Evolutionary conservation across 805 yeast genomes (phyloP).

Genomic region (Zygosaccharomyces kombuchaensis): DNA sequence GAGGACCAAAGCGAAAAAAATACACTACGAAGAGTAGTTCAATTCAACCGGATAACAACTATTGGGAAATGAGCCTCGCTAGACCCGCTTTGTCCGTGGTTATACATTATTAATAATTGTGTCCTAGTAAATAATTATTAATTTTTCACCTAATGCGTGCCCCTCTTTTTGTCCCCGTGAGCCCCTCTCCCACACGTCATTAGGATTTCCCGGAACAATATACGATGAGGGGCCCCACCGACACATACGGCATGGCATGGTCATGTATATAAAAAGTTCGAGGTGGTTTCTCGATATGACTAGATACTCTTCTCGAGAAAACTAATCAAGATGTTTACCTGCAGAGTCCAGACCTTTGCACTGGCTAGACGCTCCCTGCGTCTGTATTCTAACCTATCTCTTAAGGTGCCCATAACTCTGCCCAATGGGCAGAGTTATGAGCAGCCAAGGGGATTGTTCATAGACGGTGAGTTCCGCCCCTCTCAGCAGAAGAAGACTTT

Average conservation of each 20-base stretch:
- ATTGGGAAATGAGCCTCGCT: too few relatives aligned
- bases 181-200: background rate
- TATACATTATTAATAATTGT: too few relatives aligned
- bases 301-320: background rate
- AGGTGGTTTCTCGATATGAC: background rate
- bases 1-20: too few relatives aligned
- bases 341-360: background rate
- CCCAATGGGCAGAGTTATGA: constrained; percentile 70
- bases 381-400: constrained; percentile 37
- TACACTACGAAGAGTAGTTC: too few relatives aligned
- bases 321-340: background rate
- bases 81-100: too few relatives aligned
- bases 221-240: background rate
- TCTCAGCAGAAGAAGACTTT: constrained; percentile 58
- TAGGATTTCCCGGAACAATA: background rate
- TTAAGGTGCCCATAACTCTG: constrained; percentile 47
- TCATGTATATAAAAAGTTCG: background rate
- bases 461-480: constrained; percentile 65
- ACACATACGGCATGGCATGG: background rate
- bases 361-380: constrained; percentile 13
- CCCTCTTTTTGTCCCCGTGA: background rate
- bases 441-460: constrained; percentile 77
- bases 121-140: too few relatives aligned
- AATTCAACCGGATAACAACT: too few relatives aligned
- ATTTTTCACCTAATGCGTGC: background rate